These are phyloP conservation scores for Candida nanaspora DNA, from an alignment of 805 yeast species.

Conservation along the genomic window DNA sequence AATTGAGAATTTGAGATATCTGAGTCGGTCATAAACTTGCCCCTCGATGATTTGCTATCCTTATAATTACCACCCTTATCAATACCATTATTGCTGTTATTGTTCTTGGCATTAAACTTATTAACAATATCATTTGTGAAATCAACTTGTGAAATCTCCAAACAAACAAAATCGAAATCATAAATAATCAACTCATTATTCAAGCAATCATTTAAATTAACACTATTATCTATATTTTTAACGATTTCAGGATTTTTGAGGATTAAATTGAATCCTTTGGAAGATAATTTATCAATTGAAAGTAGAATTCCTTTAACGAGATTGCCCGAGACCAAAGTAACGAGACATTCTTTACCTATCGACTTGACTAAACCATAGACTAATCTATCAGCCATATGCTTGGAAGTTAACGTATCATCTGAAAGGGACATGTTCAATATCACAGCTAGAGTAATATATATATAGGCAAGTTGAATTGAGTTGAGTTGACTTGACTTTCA, in stretches of 20 bases:
- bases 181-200: slow-evolving; percentile 36
- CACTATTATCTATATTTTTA: slow-evolving; percentile 24
- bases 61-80: not conserved
- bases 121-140: slow-evolving; percentile 14
- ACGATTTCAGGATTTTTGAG: slow-evolving; percentile 43
- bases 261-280: slow-evolving; percentile 46
- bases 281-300: slow-evolving; percentile 32
- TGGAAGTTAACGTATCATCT: slow-evolving; percentile 1
- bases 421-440: too few relatives aligned
- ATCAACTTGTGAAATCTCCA: slow-evolving; percentile 36
- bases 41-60: slow-evolving; percentile 2
- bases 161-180: slow-evolving; percentile 44
- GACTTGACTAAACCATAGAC: slow-evolving; percentile 48
- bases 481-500: too few relatives aligned
- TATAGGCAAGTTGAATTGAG: too few relatives aligned
- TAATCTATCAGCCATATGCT: slow-evolving; percentile 47
- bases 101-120: not conserved
- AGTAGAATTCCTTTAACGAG: slow-evolving; percentile 51
- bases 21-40: slow-evolving; percentile 69
- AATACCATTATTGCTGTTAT: too few relatives aligned
- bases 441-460: too few relatives aligned
- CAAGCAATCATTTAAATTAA: slow-evolving; percentile 25
- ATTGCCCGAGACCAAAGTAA: slow-evolving; percentile 57
- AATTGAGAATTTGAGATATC: slow-evolving; percentile 49
- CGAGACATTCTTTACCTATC: slow-evolving; percentile 49